A percentile compares a stretch with the other conserved stretches of the same genome.
These are phyloP conservation scores for Rostrohypoxylon terebratum DNA, from an alignment of 495 filamentous ascomycete species.

Conservation along the genomic window DNA sequence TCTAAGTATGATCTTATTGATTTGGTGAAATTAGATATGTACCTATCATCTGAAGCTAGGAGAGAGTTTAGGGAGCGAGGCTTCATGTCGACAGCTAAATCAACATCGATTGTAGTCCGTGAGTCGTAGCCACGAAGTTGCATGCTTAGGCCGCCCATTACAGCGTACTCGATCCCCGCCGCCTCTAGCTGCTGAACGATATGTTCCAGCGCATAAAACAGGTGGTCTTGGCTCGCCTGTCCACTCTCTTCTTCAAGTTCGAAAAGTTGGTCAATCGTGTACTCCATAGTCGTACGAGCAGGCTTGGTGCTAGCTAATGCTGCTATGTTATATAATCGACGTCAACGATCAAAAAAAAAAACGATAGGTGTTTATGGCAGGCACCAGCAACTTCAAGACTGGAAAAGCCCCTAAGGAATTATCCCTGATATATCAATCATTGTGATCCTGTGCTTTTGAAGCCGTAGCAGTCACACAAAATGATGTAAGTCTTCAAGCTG, in stretches of 20 bases:
- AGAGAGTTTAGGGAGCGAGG: background rate
- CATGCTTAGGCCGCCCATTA: slow-evolving; percentile 12
- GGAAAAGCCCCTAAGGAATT: background rate
- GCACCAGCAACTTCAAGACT: background rate
- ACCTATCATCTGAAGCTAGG: slow-evolving; percentile 5
- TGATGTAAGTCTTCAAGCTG: background rate
- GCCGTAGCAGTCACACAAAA: background rate
- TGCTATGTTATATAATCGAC: background rate
- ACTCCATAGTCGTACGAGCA: background rate
- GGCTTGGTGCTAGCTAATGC: background rate
- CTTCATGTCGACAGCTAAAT: background rate
- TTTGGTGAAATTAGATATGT: background rate
- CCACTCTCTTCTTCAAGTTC: slow-evolving; percentile 14
- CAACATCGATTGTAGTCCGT: background rate
- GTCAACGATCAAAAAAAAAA: background rate
- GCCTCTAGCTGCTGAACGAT: slow-evolving; percentile 9
- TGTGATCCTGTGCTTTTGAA: background rate
- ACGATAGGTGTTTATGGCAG: background rate
- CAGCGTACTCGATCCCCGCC: background rate
- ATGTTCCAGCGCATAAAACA: slow-evolving; percentile 10
- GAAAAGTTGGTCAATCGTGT: slow-evolving; percentile 3
- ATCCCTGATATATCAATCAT: background rate
- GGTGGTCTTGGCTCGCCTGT: background rate
- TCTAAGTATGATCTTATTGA: background rate
- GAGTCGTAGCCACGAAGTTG: slow-evolving; percentile 8